These are phyloP conservation scores for Verticillium albo-atrum DNA, from an alignment of 2,329 filamentous ascomycete genomes.

Conservation along the genomic window DNA sequence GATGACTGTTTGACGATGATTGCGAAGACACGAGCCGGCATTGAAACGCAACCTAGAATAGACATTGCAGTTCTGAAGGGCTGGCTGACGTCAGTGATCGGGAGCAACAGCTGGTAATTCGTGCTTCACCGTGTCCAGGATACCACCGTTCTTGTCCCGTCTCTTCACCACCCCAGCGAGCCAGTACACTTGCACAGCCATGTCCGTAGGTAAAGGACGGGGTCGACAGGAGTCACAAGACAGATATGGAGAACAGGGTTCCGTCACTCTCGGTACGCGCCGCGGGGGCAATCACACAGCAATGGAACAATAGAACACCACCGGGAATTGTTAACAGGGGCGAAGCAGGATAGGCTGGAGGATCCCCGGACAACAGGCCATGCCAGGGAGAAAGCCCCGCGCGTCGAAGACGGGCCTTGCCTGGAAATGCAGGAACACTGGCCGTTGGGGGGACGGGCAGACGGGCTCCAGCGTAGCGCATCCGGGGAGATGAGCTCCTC, in stretches of 20 bases:
- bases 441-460: background rate
- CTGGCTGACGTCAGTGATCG: background rate
- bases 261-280: background rate
- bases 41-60: background rate
- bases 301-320: background rate
- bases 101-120: background rate
- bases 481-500: conserved; percentile 1
- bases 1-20: background rate
- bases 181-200: no score
- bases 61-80: background rate
- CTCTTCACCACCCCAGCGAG: no score
- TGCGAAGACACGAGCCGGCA: background rate
- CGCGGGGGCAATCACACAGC: background rate
- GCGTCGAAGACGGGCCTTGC: background rate
- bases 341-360: background rate
- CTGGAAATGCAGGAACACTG: background rate
- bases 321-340: background rate
- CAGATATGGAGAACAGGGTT: background rate
- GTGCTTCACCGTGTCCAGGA: background rate
- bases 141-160: background rate
- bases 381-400: background rate
- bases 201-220: no score
- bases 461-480: background rate
- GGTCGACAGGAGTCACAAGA: no score
- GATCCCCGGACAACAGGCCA: background rate